These are phyloP conservation scores for Sphagnum magellanicum DNA, from an alignment of 228 moss, liverwort and hornwort genomes.

Conservation along the genomic window DNA sequence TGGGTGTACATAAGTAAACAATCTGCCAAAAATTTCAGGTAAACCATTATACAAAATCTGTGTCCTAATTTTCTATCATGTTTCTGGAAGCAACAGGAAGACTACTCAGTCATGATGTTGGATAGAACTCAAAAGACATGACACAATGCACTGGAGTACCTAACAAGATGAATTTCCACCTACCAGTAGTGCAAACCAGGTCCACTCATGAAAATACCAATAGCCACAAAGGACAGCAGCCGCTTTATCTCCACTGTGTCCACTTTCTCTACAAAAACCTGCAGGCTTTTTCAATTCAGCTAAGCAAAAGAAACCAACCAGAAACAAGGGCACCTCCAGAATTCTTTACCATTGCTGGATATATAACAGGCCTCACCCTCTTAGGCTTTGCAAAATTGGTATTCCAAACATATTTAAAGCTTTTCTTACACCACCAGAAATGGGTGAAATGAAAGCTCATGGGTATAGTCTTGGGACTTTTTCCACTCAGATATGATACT, in stretches of 20 bases:
- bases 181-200: conserved; percentile 97
- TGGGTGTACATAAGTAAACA: not conserved
- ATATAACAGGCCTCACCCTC: not conserved
- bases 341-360: not conserved
- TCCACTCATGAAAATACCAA: conserved; percentile 83
- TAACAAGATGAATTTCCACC: not conserved
- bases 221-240: conserved; percentile 72
- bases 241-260: conserved; percentile 68
- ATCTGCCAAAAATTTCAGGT: not conserved
- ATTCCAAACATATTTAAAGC: not conserved
- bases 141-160: too few species aligned
- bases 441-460: too few species aligned
- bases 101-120: too few species aligned
- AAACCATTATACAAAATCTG: too few species aligned
- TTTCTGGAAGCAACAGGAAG: too few species aligned
- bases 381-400: not conserved
- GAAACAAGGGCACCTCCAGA: not conserved
- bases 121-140: too few species aligned
- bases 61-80: too few species aligned
- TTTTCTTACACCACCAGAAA: not conserved
- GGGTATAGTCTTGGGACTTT: too few species aligned
- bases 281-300: conserved; percentile 2
- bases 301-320: conserved; percentile 3
- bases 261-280: conserved; percentile 68
- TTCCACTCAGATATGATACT: too few species aligned